Evolutionary conservation across 805 yeast species (phyloP).

Genomic region (Jamesozyma lodderae): DNA sequence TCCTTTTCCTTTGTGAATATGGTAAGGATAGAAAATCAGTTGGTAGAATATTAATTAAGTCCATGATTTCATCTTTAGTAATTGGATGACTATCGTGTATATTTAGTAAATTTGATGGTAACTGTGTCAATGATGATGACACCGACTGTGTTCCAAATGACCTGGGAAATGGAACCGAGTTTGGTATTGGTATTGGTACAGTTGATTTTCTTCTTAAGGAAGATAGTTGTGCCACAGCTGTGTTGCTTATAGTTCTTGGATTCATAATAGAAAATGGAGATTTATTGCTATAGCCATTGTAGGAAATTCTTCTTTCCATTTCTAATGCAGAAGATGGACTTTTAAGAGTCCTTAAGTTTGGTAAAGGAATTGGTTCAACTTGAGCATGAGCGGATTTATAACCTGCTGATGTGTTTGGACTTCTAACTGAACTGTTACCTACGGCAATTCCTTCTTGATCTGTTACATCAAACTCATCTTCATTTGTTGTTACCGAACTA

Average conservation of each 20-base stretch:
- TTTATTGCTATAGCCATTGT: constrained; percentile 1
- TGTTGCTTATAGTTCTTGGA: neutral
- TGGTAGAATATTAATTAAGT: constrained; percentile 35
- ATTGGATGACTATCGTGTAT: neutral
- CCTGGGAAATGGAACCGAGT: too few species aligned
- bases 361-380: constrained; percentile 32
- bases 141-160: constrained; percentile 1
- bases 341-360: constrained; percentile 14
- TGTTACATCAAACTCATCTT: constrained; percentile 2
- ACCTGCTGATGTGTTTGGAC: constrained; percentile 10
- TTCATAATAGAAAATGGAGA: neutral
- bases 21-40: constrained; percentile 47
- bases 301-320: constrained; percentile 11
- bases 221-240: constrained; percentile 2
- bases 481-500: constrained; percentile 1
- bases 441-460: constrained; percentile 4
- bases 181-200: constrained; percentile 1
- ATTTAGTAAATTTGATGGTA: neutral
- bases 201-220: constrained; percentile 2
- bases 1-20: constrained; percentile 49
- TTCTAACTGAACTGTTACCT: neutral
- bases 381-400: constrained; percentile 28
- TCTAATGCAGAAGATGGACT: constrained; percentile 13
- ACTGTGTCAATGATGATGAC: constrained; percentile 2
- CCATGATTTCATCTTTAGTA: constrained; percentile 23